These are phyloP conservation scores for Pseudogymnoascus sp. DNA, from an alignment of 2,329 filamentous ascomycete genomes.

Conservation along the genomic window DNA sequence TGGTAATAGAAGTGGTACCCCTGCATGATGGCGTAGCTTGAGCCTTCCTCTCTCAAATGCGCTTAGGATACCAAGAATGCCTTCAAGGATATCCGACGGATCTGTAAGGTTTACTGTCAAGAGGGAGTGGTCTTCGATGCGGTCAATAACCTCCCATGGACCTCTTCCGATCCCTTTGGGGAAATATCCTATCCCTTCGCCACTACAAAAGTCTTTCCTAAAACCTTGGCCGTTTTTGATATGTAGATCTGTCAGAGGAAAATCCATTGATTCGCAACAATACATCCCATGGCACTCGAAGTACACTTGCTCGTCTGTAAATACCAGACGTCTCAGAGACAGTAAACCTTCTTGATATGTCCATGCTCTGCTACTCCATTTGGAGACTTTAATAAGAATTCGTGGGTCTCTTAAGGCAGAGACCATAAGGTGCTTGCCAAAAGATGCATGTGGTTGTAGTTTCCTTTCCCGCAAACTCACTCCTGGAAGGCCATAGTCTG, in stretches of 20 bases:
- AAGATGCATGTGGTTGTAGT: conserved; percentile 7
- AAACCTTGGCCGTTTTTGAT: neutral
- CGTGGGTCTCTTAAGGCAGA: neutral
- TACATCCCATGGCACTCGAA: conserved; percentile 20
- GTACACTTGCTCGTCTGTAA: conserved; percentile 25
- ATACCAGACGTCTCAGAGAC: conserved; percentile 25
- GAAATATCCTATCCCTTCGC: neutral
- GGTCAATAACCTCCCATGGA: neutral
- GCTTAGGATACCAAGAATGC: neutral
- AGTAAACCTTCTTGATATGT: conserved; percentile 30
- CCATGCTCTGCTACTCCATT: too few relatives aligned
- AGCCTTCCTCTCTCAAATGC: neutral
- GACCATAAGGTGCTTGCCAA: conserved; percentile 13
- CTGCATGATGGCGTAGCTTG: neutral
- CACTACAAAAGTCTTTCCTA: neutral
- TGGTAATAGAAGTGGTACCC: neutral
- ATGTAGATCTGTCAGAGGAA: conserved; percentile 7
- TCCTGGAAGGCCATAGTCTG: conserved; percentile 19
- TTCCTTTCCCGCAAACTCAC: conserved; percentile 13
- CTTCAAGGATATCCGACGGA: neutral
- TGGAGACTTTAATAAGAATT: too few relatives aligned
- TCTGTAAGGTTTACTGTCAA: neutral
- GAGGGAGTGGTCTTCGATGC: neutral
- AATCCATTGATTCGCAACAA: conserved; percentile 14
- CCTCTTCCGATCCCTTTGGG: neutral